Percentiles rank a stretch among this genome's conserved stretches.
Evolutionary conservation across 148 eudicot genomes (phyloP).

Genomic region (Fallopia convolvulus): DNA sequence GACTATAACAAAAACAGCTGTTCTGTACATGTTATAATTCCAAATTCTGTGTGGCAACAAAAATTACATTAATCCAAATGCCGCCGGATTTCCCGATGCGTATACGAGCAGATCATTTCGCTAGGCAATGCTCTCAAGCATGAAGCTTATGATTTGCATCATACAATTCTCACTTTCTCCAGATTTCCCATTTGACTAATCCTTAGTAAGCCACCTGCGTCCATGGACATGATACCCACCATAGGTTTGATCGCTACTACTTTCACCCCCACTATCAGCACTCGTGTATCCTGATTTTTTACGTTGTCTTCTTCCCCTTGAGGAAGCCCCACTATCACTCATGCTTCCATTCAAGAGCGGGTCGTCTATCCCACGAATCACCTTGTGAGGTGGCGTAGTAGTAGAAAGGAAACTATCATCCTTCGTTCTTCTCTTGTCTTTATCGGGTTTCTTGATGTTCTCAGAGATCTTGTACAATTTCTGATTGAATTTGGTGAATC

Average conservation of each 20-base stretch:
- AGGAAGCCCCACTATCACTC: constrained; percentile 57
- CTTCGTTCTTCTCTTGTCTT: constrained; percentile 58
- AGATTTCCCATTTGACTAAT: constrained; percentile 22
- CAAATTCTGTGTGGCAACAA: not conserved
- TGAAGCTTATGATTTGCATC: not conserved
- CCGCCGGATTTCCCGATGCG: not conserved
- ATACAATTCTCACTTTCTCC: not conserved
- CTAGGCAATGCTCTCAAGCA: not conserved
- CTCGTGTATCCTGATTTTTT: constrained; percentile 73
- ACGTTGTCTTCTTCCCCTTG: constrained; percentile 56
- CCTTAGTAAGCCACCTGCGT: constrained; percentile 84
- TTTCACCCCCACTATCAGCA: constrained; percentile 96
- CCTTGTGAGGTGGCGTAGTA: constrained; percentile 43
- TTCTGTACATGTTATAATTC: not conserved
- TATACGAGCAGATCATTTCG: not conserved
- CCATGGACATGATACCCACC: constrained; percentile 69
- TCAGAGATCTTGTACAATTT: constrained; percentile 78
- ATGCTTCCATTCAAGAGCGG: constrained; percentile 84
- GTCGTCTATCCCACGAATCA: constrained; percentile 89
- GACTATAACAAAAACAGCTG: not conserved
- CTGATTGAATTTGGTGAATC: constrained; percentile 70
- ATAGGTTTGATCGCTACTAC: constrained; percentile 72
- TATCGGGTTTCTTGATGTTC: constrained; percentile 69
- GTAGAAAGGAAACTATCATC: constrained; percentile 71
- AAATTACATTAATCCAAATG: not conserved